phyloP scores from a whole-genome alignment of 1,284 basidiomycete species.

The Microbotryum lychnidis-dioicae region DNA sequence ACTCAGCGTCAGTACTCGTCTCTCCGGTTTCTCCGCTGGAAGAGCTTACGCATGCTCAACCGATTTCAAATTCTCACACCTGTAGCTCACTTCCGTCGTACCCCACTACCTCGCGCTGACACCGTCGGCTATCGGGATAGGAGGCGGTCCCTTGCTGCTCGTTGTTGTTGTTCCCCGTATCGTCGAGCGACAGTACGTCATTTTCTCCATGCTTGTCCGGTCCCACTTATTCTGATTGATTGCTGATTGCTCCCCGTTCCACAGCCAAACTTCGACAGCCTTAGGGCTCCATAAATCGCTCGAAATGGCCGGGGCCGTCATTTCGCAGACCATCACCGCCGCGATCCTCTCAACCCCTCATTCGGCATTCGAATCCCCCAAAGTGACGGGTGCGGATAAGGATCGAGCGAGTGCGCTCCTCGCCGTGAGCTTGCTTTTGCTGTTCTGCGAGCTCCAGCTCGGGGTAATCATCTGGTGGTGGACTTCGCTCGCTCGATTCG shows the following conservation, averaged over 20 bases:
- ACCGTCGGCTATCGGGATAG: constrained; percentile 14
- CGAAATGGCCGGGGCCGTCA: constrained; percentile 25
- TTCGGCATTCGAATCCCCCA: neutral
- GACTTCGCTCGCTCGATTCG: neutral
- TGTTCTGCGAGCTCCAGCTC: neutral
- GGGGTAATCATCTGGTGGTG: neutral
- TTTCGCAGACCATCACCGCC: constrained; percentile 15
- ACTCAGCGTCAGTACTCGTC: constrained; percentile 1
- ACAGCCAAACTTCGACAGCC: constrained; percentile 19
- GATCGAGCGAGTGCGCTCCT: neutral
- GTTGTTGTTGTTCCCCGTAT: constrained; percentile 26
- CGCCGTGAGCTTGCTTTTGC: neutral
- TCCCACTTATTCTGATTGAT: neutral
- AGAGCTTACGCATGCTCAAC: neutral
- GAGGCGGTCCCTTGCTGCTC: constrained; percentile 16
- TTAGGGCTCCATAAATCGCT: constrained; percentile 22
- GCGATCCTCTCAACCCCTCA: constrained; percentile 3
- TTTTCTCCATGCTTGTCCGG: neutral
- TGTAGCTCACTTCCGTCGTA: constrained; percentile 7
- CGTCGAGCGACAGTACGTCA: constrained; percentile 14
- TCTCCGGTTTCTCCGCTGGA: neutral
- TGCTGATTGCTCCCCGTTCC: neutral
- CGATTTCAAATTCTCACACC: too few relatives aligned
- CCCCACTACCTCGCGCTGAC: constrained; percentile 7
- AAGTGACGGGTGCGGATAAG: too few relatives aligned